Conservation (phyloP, 208 protist species). For the Wallacemonas sp. region DNA sequence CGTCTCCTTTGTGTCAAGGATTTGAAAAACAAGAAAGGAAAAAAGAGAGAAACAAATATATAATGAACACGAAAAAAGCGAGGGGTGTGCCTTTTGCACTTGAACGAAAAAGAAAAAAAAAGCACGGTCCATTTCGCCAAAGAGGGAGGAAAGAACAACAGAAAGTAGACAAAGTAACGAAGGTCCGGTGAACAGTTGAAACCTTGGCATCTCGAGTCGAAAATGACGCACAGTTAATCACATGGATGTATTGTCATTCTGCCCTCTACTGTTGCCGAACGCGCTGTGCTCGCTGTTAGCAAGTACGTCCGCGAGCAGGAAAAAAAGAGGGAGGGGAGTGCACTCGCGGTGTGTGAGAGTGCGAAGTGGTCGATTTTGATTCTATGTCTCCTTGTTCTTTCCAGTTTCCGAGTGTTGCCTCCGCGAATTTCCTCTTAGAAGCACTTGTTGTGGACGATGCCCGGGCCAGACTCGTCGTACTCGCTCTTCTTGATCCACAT, state of each 20-base stretch:
- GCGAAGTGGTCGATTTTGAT: too few species aligned
- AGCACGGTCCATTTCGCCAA: background rate
- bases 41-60: constrained; percentile 1
- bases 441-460: constrained; percentile 98
- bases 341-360: too few species aligned
- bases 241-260: too few species aligned
- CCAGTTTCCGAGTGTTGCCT: background rate
- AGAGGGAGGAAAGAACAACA: background rate
- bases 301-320: too few species aligned
- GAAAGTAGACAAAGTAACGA: background rate
- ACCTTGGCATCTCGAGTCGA: too few species aligned
- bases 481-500: constrained; percentile 99
- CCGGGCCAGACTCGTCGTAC: constrained; percentile 97
- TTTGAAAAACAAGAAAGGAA: constrained; percentile 3
- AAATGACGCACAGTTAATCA: too few species aligned
- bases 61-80: constrained; percentile 8
- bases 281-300: too few species aligned
- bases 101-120: background rate
- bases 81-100: background rate
- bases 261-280: too few species aligned
- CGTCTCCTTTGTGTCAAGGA: background rate
- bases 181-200: too few species aligned
- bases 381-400: background rate
- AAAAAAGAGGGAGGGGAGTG: too few species aligned
- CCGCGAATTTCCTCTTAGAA: constrained; percentile 77